Evolutionary conservation across 2,329 filamentous ascomycete genomes (phyloP).

Genomic region (Monosporascus sp.): DNA sequence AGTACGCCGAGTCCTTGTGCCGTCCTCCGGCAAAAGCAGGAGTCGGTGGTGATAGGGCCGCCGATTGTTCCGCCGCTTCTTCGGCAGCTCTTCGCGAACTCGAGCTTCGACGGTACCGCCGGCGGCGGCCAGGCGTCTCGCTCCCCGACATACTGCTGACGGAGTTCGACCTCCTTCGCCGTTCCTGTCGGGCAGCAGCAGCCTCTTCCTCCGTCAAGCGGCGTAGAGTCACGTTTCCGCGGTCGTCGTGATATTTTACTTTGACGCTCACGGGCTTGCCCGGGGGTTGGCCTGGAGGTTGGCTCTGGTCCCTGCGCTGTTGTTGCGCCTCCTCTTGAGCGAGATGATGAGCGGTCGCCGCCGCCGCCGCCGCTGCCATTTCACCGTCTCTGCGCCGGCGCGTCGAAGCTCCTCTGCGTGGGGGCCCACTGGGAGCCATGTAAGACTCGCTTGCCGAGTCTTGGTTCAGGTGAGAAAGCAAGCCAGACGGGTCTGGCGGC

Average conservation of each 20-base stretch:
- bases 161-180: constrained; percentile 42
- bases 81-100: constrained; percentile 41
- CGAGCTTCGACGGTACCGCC: constrained; percentile 50
- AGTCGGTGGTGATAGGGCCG: constrained; percentile 45
- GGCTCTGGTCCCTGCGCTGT: constrained; percentile 32
- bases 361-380: constrained; percentile 41
- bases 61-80: constrained; percentile 41
- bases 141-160: constrained; percentile 52
- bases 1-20: constrained; percentile 59
- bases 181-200: constrained; percentile 32
- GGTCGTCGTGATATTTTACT: constrained; percentile 56
- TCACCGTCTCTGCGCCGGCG: constrained; percentile 42
- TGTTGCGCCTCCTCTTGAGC: constrained; percentile 43
- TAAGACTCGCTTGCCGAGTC: constrained; percentile 40
- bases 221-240: constrained; percentile 56
- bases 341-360: constrained; percentile 41
- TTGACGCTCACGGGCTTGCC: constrained; percentile 52
- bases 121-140: constrained; percentile 43
- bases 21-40: constrained; percentile 50
- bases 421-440: constrained; percentile 34
- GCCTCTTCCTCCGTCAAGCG: constrained; percentile 58
- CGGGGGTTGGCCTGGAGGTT: constrained; percentile 25
- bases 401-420: constrained; percentile 39
- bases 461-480: constrained; percentile 30
- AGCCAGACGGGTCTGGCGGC: constrained; percentile 47